These are phyloP conservation scores for Echeveria elegans DNA, from an alignment of 164 flowering plant species.

Conservation along the genomic window DNA sequence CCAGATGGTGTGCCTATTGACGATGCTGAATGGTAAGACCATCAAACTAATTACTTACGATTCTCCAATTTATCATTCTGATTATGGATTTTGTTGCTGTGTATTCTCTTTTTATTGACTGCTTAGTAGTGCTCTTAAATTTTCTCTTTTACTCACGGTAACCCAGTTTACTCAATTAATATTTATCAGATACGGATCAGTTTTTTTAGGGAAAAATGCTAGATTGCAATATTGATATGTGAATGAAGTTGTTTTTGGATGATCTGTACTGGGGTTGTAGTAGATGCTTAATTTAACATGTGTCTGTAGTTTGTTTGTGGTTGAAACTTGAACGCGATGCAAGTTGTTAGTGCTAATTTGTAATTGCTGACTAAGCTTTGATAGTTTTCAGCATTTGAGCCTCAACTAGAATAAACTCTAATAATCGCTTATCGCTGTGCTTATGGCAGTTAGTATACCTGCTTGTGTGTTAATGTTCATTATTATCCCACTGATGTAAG, in stretches of 20 bases:
- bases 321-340: neutral
- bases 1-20: conserved; percentile 50
- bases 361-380: neutral
- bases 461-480: neutral
- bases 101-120: neutral
- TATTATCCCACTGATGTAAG: neutral
- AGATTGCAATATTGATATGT: neutral
- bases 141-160: neutral
- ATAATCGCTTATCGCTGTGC: too few species aligned
- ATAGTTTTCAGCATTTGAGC: neutral
- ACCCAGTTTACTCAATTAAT: neutral
- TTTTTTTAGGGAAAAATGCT: neutral
- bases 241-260: neutral
- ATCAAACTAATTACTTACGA: neutral
- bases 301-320: neutral
- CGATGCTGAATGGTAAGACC: conserved; percentile 84
- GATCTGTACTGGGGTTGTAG: neutral
- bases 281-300: neutral
- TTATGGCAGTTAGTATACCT: neutral
- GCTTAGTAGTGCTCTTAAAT: neutral
- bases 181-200: neutral
- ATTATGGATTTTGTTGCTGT: neutral
- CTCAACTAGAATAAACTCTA: too few species aligned
- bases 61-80: neutral
- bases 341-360: neutral